Conservation (phyloP, 2,329 filamentous ascomycete species). For the Fusarium poae region DNA sequence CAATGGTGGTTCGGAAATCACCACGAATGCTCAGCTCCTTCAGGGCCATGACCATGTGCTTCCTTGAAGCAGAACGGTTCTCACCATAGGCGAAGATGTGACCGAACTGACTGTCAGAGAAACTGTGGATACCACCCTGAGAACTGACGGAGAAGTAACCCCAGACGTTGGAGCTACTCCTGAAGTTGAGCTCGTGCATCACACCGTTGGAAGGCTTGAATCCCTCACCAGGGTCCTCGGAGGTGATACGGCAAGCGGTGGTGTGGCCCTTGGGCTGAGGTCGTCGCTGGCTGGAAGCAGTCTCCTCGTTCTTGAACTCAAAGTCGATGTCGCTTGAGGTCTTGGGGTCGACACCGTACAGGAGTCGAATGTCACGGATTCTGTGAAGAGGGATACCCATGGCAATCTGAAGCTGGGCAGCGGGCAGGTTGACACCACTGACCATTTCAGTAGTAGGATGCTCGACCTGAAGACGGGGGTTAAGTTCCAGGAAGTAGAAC, state of each 20-base stretch:
- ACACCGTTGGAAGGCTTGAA: slow-evolving; percentile 99
- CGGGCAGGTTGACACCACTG: slow-evolving; percentile 94
- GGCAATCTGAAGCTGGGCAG: slow-evolving; percentile 97
- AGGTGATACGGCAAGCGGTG: slow-evolving; percentile 98
- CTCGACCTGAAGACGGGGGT: slow-evolving; percentile 99
- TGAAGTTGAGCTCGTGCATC: slow-evolving; percentile 99
- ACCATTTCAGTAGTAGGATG: slow-evolving; percentile 99
- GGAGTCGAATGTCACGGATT: slow-evolving; percentile 93
- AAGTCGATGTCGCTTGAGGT: slow-evolving; percentile 92
- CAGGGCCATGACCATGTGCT: slow-evolving; percentile 98
- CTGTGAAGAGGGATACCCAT: slow-evolving; percentile 98
- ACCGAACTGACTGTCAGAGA: slow-evolving; percentile 98
- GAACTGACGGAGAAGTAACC: slow-evolving; percentile 99
- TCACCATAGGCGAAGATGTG: slow-evolving; percentile 99
- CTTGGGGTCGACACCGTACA: slow-evolving; percentile 96
- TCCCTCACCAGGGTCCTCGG: slow-evolving; percentile 97
- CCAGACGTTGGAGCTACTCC: slow-evolving; percentile 98
- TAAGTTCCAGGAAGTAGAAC: slow-evolving; percentile 99
- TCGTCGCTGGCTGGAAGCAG: slow-evolving; percentile 85
- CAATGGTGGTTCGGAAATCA: slow-evolving; percentile 98
- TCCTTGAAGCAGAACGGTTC: slow-evolving; percentile 93
- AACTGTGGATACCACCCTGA: slow-evolving; percentile 97
- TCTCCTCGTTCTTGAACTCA: slow-evolving; percentile 90
- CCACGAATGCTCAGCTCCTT: slow-evolving; percentile 99
- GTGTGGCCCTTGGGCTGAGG: slow-evolving; percentile 96